phyloP scores from a whole-genome alignment of 495 filamentous ascomycete genomes.

The Penicilliopsis zonata region DNA sequence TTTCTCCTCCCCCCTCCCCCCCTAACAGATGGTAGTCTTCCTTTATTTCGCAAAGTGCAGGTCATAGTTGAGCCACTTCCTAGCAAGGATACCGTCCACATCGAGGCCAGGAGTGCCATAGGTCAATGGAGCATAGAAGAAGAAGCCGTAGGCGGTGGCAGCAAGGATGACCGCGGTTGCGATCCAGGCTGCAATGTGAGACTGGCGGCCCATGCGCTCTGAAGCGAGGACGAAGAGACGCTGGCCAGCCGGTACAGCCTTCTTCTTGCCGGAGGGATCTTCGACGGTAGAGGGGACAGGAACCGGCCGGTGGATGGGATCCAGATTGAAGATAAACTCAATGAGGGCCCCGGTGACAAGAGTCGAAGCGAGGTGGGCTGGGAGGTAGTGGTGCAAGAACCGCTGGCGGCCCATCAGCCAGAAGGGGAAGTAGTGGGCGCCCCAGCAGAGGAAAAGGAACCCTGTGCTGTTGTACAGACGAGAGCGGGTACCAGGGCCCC shows the following conservation, averaged over 20 bases:
- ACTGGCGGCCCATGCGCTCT: conserved; percentile 72
- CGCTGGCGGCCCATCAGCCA: conserved; percentile 67
- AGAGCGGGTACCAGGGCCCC: conserved; percentile 66
- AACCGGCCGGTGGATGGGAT: conserved; percentile 36
- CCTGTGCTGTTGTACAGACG: conserved; percentile 96
- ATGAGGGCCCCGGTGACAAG: conserved; percentile 91
- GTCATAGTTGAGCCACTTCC: conserved; percentile 96
- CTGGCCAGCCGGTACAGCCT: conserved; percentile 6
- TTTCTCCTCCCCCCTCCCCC: not conserved
- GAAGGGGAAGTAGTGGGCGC: conserved; percentile 63
- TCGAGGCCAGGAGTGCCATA: conserved; percentile 90
- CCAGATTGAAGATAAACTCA: conserved; percentile 90
- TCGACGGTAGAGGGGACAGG: conserved; percentile 29
- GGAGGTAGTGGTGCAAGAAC: conserved; percentile 70
- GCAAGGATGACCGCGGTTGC: conserved; percentile 58
- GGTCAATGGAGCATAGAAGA: conserved; percentile 87
- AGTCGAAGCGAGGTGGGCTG: conserved; percentile 83
- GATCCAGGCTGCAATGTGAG: conserved; percentile 64
- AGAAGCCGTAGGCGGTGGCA: conserved; percentile 65
- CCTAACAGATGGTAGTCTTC: too few relatives aligned
- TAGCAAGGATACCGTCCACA: conserved; percentile 64
- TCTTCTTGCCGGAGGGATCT: conserved; percentile 28
- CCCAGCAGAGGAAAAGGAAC: conserved; percentile 90
- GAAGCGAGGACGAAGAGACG: conserved; percentile 52
- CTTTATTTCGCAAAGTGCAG: conserved; percentile 96